Percentiles rank a stretch among this genome's conserved stretches.
Evolutionary conservation across 345 rosid genomes (phyloP).

Genomic region (Populus deltoides): DNA sequence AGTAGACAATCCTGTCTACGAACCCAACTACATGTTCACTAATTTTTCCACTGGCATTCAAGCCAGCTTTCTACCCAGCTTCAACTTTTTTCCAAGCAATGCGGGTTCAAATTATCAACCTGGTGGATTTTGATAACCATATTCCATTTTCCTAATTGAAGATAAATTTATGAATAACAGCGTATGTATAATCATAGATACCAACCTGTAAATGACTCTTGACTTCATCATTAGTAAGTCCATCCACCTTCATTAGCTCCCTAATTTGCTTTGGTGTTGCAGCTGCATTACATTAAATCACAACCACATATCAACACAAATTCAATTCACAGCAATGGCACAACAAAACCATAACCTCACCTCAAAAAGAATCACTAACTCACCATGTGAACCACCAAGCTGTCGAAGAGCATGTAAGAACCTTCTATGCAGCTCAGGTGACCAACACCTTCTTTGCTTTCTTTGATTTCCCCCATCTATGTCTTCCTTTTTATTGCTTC

Average conservation of each 20-base stretch:
- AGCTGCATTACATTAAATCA: slow-evolving; percentile 35
- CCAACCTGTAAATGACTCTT: slow-evolving; percentile 97
- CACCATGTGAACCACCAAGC: slow-evolving; percentile 91
- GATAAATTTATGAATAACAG: not conserved
- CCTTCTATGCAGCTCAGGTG: slow-evolving; percentile 85
- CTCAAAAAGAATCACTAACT: not conserved
- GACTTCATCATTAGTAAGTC: slow-evolving; percentile 92
- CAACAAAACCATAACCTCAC: not conserved
- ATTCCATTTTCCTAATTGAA: not conserved
- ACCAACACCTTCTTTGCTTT: slow-evolving; percentile 91
- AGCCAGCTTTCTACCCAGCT: not conserved
- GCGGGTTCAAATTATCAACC: not conserved
- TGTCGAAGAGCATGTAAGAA: slow-evolving; percentile 85
- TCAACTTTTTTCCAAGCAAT: not conserved
- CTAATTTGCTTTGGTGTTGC: slow-evolving; percentile 96
- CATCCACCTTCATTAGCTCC: slow-evolving; percentile 95
- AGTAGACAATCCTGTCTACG: not conserved
- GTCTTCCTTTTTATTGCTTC: slow-evolving; percentile 34
- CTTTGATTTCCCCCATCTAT: slow-evolving; percentile 47
- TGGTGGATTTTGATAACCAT: not conserved
- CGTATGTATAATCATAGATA: not conserved
- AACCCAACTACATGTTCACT: not conserved
- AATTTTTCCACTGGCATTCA: not conserved
- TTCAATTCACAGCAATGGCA: not conserved
- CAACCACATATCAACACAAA: not conserved